Conservation (phyloP, 1,284 basidiomycete genomes). For the Ustilago cynodontis region DNA sequence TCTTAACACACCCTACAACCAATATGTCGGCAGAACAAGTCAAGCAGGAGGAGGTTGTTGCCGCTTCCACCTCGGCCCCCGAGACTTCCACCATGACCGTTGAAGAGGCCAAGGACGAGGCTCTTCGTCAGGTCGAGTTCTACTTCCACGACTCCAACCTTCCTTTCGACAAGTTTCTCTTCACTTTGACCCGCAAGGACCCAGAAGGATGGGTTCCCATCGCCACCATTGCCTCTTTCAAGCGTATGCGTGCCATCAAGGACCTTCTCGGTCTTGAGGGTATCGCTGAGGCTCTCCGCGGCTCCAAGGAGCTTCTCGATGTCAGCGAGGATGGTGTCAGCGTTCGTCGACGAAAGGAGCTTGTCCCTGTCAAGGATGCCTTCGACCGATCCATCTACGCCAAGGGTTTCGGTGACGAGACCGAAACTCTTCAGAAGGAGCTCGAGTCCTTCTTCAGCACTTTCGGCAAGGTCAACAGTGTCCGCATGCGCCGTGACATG, state of each 20-base stretch:
- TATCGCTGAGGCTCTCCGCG: constrained; percentile 58
- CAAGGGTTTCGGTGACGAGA: constrained; percentile 89
- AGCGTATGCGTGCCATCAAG: constrained; percentile 82
- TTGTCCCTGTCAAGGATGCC: constrained; percentile 61
- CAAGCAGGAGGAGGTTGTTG: constrained; percentile 28
- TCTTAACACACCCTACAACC: constrained; percentile 1
- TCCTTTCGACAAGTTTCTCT: constrained; percentile 98
- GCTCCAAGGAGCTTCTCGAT: constrained; percentile 75
- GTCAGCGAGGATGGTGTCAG: constrained; percentile 81
- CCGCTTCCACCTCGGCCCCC: constrained; percentile 29
- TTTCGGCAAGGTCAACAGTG: constrained; percentile 85
- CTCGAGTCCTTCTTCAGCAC: constrained; percentile 85
- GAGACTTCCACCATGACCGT: constrained; percentile 31
- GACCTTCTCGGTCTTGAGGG: constrained; percentile 55
- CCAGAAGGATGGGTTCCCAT: constrained; percentile 87
- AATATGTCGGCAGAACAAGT: constrained; percentile 41
- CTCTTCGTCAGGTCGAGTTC: constrained; percentile 78
- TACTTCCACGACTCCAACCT: constrained; percentile 91
- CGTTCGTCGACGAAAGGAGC: constrained; percentile 78
- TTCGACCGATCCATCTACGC: constrained; percentile 70
- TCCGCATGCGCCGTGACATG: constrained; percentile 82
- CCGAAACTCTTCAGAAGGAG: constrained; percentile 78
- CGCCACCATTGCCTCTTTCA: constrained; percentile 90
- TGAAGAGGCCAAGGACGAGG: constrained; percentile 59
- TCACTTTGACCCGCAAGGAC: constrained; percentile 65